These are phyloP conservation scores for Beauveria bassiana DNA, from an alignment of 2,329 filamentous ascomycete species.

Conservation along the genomic window DNA sequence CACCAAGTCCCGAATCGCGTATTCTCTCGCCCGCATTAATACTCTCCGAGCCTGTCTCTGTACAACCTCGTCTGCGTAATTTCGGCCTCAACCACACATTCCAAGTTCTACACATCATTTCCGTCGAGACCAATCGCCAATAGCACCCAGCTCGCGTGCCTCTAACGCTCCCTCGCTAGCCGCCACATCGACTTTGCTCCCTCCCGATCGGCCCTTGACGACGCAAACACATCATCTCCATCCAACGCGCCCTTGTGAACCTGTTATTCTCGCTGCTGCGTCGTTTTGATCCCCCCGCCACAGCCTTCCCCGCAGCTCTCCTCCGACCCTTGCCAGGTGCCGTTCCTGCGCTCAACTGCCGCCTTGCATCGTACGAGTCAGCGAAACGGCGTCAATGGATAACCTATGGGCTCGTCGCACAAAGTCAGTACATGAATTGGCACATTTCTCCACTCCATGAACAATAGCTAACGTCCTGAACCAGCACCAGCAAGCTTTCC, in stretches of 20 bases:
- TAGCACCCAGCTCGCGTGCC: conserved; percentile 7
- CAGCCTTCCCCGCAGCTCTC: conserved; percentile 1
- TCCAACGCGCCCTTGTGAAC: neutral
- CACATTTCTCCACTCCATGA: conserved; percentile 11
- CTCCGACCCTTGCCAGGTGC: conserved; percentile 7
- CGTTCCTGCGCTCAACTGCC: conserved; percentile 10
- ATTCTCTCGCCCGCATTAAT: neutral
- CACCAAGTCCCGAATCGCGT: conserved; percentile 1
- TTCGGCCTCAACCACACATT: neutral
- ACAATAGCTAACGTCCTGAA: conserved; percentile 16
- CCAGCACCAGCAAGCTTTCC: conserved; percentile 84
- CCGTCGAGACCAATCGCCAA: neutral
- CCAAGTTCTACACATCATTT: neutral
- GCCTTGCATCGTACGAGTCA: conserved; percentile 11
- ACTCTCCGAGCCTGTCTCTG: neutral
- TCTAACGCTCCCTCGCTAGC: conserved; percentile 2
- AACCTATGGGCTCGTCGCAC: conserved; percentile 74
- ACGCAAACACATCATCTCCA: neutral
- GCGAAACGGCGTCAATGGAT: conserved; percentile 44
- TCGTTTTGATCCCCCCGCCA: neutral
- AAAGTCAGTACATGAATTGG: conserved; percentile 51
- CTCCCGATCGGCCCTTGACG: neutral
- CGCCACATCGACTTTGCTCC: neutral
- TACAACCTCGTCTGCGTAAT: neutral
- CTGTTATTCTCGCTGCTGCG: neutral